Evolutionary conservation across 1,284 basidiomycete genomes (phyloP).

Genomic region (Chondrostereum purpureum): DNA sequence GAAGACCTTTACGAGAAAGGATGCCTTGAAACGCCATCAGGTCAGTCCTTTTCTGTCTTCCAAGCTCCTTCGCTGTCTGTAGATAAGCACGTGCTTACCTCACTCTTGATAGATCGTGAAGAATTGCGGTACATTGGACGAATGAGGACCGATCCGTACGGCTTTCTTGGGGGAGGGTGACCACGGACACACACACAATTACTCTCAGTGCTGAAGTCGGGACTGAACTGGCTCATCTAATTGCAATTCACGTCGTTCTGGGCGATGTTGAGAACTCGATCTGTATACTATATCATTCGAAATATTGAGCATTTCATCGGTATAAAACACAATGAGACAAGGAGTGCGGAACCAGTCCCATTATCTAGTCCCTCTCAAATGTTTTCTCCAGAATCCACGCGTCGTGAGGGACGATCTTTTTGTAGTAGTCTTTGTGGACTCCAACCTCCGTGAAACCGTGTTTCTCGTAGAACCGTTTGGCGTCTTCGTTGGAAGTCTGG

Average conservation of each 20-base stretch:
- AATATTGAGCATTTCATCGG: background rate
- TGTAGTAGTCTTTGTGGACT: constrained; percentile 70
- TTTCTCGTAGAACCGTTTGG: constrained; percentile 71
- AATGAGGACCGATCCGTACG: constrained; percentile 39
- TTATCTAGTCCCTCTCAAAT: constrained; percentile 22
- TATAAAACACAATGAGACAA: background rate
- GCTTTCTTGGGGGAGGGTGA: no score
- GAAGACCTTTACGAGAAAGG: constrained; percentile 79
- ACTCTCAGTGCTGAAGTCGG: no score
- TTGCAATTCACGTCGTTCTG: no score
- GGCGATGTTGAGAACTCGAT: no score
- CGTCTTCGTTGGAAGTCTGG: constrained; percentile 64
- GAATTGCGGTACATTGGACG: constrained; percentile 65
- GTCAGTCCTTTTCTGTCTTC: constrained; percentile 27
- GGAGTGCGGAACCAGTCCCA: background rate
- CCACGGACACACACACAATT: no score
- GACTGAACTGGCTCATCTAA: no score
- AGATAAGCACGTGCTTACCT: constrained; percentile 14
- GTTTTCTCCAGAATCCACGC: constrained; percentile 73
- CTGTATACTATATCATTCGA: background rate
- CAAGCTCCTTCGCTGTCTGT: constrained; percentile 11
- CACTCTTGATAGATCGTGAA: constrained; percentile 56
- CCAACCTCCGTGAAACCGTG: constrained; percentile 67
- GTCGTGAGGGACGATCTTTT: constrained; percentile 70
- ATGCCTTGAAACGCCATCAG: constrained; percentile 77